phyloP scores from a whole-genome alignment of 2,329 filamentous ascomycete genomes.

The Aspergillus sp. region DNA sequence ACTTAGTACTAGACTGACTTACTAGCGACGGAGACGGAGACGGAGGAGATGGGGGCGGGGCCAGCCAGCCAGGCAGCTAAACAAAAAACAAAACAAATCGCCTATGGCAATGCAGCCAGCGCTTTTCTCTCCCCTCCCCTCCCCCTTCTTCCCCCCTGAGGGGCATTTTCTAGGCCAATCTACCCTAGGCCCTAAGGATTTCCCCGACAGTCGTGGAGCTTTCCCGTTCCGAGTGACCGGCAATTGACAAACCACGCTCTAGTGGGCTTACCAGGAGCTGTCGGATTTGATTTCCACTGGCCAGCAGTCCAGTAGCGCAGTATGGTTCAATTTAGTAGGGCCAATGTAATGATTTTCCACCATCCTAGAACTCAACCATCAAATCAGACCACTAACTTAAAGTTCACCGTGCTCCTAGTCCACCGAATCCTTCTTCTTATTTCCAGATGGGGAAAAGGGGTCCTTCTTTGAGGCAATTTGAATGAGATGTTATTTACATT shows the following conservation, averaged over 20 bases:
- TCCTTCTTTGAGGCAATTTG: background rate
- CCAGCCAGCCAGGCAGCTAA: background rate
- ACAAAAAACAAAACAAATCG: no score
- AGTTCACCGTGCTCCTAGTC: background rate
- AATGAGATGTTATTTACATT: background rate
- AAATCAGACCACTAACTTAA: background rate
- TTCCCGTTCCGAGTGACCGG: background rate
- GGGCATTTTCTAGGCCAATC: no score
- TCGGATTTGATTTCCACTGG: conserved; percentile 5
- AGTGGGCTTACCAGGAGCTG: background rate
- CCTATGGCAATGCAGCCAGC: background rate
- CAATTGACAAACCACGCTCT: background rate
- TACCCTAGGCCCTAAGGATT: background rate
- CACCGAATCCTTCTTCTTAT: background rate
- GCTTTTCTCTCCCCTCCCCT: no score
- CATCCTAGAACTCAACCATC: background rate
- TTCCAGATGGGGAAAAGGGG: background rate
- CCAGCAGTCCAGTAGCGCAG: background rate
- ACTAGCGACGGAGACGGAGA: background rate
- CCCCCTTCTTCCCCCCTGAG: no score
- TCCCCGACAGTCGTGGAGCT: background rate
- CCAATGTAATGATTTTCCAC: background rate
- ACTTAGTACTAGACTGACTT: background rate
- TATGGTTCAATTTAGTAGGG: background rate
- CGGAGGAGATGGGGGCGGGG: background rate